Percentiles rank a stretch among this genome's conserved stretches.
Conservation (phyloP, 805 yeast species). For the Wickerhamiella australiensis region DNA sequence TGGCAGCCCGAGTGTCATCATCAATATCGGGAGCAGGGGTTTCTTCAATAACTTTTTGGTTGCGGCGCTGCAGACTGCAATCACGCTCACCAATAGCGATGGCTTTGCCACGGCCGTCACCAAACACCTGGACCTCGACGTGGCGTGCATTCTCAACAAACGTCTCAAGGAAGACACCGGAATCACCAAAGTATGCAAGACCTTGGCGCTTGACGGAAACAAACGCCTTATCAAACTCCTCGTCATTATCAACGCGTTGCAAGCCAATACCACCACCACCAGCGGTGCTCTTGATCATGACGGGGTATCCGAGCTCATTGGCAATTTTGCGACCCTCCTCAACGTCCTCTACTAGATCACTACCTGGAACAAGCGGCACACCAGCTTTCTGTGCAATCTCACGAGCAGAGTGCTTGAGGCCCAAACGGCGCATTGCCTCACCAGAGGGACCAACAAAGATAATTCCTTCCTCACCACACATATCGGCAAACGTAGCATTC, state of each 20-base stretch:
- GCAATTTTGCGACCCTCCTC: constrained; percentile 71
- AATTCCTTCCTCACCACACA: constrained; percentile 70
- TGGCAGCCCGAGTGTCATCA: constrained; percentile 53
- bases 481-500: constrained; percentile 90
- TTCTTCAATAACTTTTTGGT: constrained; percentile 92
- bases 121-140: constrained; percentile 92
- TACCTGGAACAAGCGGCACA: constrained; percentile 96
- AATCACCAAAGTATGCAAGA: constrained; percentile 79
- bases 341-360: constrained; percentile 61
- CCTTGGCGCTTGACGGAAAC: constrained; percentile 92
- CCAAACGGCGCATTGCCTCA: constrained; percentile 78
- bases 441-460: constrained; percentile 96
- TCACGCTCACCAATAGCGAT: constrained; percentile 95
- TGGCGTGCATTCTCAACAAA: constrained; percentile 93
- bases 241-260: constrained; percentile 77
- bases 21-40: constrained; percentile 96
- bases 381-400: constrained; percentile 83
- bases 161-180: constrained; percentile 90
- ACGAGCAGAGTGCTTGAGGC: constrained; percentile 93
- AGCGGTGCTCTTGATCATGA: constrained; percentile 95
- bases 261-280: constrained; percentile 99
- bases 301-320: constrained; percentile 61
- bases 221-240: constrained; percentile 72
- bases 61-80: constrained; percentile 93
- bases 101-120: constrained; percentile 89